These are phyloP conservation scores for Halophytophthora batemanensis DNA, from an alignment of 352 stramenopile species.

Conservation along the genomic window DNA sequence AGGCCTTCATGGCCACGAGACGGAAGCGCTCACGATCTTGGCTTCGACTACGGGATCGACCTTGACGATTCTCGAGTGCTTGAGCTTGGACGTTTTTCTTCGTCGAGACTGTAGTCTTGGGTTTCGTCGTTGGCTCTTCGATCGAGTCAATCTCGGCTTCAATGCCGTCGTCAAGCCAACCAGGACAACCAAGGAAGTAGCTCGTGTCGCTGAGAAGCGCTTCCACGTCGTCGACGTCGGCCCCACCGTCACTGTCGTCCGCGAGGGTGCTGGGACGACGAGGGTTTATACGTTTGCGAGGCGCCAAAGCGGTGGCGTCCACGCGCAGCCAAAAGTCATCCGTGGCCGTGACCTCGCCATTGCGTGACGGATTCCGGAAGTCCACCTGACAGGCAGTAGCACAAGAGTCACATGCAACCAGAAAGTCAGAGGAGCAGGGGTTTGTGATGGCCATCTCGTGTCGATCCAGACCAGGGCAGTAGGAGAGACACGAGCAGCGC, in stretches of 20 bases:
- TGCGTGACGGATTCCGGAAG: slow-evolving; percentile 47
- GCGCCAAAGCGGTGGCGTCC: slow-evolving; percentile 19
- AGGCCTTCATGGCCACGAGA: slow-evolving; percentile 57
- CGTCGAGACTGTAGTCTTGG: slow-evolving; percentile 1
- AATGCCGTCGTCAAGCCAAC: slow-evolving; percentile 34
- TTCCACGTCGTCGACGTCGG: slow-evolving; percentile 27
- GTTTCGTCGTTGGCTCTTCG: not conserved
- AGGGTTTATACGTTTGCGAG: slow-evolving; percentile 8
- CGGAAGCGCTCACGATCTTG: slow-evolving; percentile 30
- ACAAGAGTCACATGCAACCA: not conserved
- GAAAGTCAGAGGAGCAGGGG: not conserved
- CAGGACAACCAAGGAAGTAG: slow-evolving; percentile 56
- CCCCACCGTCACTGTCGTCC: not conserved
- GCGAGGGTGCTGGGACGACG: slow-evolving; percentile 1
- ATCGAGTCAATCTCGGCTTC: not conserved
- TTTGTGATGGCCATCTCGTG: too few species aligned
- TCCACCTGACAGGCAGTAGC: slow-evolving; percentile 26
- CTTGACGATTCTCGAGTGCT: not conserved
- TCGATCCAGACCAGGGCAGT: too few species aligned
- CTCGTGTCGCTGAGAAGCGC: slow-evolving; percentile 48
- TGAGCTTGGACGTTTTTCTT: not conserved
- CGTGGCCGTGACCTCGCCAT: slow-evolving; percentile 32
- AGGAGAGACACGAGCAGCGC: not conserved
- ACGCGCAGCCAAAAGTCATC: slow-evolving; percentile 62
- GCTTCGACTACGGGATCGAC: not conserved